A percentile compares a stretch with the other conserved stretches of the same genome.
These are phyloP conservation scores for Fragilaria crotonensis DNA, from an alignment of 108 stramenopile genomes.

Conservation along the genomic window DNA sequence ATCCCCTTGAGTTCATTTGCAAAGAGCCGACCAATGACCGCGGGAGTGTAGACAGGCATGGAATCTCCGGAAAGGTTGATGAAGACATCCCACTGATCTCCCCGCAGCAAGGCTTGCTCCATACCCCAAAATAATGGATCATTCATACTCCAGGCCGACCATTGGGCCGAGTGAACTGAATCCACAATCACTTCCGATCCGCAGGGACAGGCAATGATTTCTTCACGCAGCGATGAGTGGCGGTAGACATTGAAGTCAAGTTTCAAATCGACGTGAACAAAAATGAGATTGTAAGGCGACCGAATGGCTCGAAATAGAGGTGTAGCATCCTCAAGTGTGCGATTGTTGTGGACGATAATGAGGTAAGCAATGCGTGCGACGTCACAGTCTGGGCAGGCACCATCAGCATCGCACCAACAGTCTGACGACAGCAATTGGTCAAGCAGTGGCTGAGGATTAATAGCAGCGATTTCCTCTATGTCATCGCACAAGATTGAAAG, in stretches of 20 bases:
- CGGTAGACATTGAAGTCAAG: slow-evolving; percentile 32
- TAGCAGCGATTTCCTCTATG: too few relatives aligned
- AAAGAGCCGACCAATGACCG: slow-evolving; percentile 47
- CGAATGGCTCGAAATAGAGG: slow-evolving; percentile 60
- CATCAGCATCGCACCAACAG: too few relatives aligned
- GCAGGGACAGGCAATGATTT: slow-evolving; percentile 49
- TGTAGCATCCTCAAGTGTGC: slow-evolving; percentile 63
- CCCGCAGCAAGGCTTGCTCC: slow-evolving; percentile 32
- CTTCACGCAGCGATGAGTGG: slow-evolving; percentile 30
- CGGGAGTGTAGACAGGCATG: slow-evolving; percentile 57
- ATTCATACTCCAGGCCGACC: slow-evolving; percentile 87
- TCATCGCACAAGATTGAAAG: too few relatives aligned
- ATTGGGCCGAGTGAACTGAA: slow-evolving; percentile 35
- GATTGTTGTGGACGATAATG: slow-evolving; percentile 67
- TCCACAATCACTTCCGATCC: slow-evolving; percentile 31
- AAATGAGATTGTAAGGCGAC: slow-evolving; percentile 51
- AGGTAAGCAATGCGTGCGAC: slow-evolving; percentile 74
- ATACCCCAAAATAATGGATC: slow-evolving; percentile 78
- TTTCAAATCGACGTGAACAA: slow-evolving; percentile 77
- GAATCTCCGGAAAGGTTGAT: slow-evolving; percentile 81
- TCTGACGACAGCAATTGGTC: too few relatives aligned
- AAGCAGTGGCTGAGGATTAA: too few relatives aligned
- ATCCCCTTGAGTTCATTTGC: slow-evolving; percentile 45
- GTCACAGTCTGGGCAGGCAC: slow-evolving; percentile 6
- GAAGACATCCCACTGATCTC: slow-evolving; percentile 68